Evolutionary conservation across 2,329 filamentous ascomycete genomes (phyloP), one percentile per base, ranked within the genome.

Genomic region (Blastomyces parvus): DNA sequence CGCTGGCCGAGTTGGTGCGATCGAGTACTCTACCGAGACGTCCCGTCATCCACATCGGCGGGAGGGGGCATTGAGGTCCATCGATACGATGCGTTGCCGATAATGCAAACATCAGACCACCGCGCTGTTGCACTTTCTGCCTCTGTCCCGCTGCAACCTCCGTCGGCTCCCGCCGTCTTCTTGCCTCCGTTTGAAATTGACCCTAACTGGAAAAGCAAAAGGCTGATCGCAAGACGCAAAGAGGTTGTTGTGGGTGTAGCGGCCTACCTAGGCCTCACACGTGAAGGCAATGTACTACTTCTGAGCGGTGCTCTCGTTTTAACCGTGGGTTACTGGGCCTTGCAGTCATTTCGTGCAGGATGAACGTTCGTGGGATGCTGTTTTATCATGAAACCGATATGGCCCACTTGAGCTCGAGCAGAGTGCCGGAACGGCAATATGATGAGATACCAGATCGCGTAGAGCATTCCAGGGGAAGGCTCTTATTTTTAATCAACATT

Each of bases 1-100:
- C 86, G 94, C 56, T 95, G 90, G 82, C 92, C 94, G 0, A 87
- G 88, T 70, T 97, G 93, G 94, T 96, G 91, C 70, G 94, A 97
- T 75, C 86, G 94, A 3, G 87, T 97, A 25, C 79, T 97, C 25
- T 97, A 86, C 74, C 80, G 93, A 2, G 84, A 88, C 60, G 77
- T 82, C 27, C 85, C 83, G 25, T 74, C 74, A 27, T 86, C 83
- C 82, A 36, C 36, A 48, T 72, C 80, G 48, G 74, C 74, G 53
- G 70, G 73, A 27, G 59, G 60, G 5, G 65, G 65, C 25, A 81
- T 90, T n/a, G 75, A 78, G 30, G 80, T 85, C 2, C 76, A 82
- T 36, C 78, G 75, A 30, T 97, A 97, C 74, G 82, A 86, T 19
- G 85, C 89, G 19, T 80, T 97, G 36, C 90, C 92, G 1, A 78